phyloP scores from a whole-genome alignment of 2,329 filamentous ascomycete genomes.

The Fusarium buharicum region DNA sequence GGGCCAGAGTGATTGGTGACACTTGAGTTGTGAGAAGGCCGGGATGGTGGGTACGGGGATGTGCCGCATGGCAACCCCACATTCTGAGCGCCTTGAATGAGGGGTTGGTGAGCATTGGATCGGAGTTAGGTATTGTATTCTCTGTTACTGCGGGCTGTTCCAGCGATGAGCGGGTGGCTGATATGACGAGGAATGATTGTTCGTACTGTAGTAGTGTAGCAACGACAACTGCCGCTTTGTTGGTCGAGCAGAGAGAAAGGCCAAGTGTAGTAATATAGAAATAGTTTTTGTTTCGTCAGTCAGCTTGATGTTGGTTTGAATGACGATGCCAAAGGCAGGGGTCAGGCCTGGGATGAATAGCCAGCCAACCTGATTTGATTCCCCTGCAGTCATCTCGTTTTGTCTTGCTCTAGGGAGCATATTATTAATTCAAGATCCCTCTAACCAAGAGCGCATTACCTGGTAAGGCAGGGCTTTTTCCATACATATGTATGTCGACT shows the following conservation, averaged over 20 bases:
- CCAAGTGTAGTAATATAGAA: not conserved
- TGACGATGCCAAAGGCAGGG: slow-evolving; percentile 36
- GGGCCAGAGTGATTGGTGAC: slow-evolving; percentile 41
- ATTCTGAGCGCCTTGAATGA: slow-evolving; percentile 33
- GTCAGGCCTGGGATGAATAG: slow-evolving; percentile 10
- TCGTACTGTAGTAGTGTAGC: not conserved
- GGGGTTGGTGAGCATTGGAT: slow-evolving; percentile 27
- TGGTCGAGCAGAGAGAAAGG: not conserved
- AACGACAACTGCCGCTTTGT: not conserved
- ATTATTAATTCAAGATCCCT: not conserved
- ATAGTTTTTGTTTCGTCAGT: slow-evolving; percentile 5
- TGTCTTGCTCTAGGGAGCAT: slow-evolving; percentile 7
- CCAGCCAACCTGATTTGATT: not conserved
- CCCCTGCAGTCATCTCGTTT: slow-evolving; percentile 15
- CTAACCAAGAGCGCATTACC: too few relatives aligned
- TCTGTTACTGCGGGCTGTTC: not conserved
- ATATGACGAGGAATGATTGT: not conserved
- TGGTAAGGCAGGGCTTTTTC: too few relatives aligned
- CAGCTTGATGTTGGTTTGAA: slow-evolving; percentile 15
- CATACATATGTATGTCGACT: too few relatives aligned
- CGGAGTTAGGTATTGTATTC: not conserved
- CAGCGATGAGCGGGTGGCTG: not conserved
- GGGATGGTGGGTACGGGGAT: slow-evolving; percentile 31
- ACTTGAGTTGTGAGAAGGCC: slow-evolving; percentile 10
- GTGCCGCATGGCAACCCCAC: slow-evolving; percentile 46